Conservation (phyloP, 2,329 filamentous ascomycete genomes). For the Cordyceps javanica region DNA sequence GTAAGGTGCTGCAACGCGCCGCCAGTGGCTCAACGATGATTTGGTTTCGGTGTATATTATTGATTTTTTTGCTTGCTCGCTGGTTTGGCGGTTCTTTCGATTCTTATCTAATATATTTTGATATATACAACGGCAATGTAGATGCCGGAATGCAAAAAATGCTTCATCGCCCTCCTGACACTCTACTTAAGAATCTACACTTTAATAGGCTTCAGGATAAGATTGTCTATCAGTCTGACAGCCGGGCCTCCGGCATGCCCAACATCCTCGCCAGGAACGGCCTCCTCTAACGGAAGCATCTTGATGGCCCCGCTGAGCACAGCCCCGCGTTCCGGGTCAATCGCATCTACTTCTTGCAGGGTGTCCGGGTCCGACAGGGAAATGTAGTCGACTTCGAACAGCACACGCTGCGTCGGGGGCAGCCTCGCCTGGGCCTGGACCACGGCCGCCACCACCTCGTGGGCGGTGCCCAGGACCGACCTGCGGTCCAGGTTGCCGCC, state of each 20-base stretch:
- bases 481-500: conserved; percentile 47
- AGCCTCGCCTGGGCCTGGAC: conserved; percentile 57
- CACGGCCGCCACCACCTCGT: conserved; percentile 48
- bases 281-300: conserved; percentile 74
- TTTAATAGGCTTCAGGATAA: conserved; percentile 54
- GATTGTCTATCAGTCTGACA: conserved; percentile 91
- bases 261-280: conserved; percentile 64
- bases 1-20: conserved; percentile 23
- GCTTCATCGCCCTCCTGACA: not conserved
- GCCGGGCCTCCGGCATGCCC: conserved; percentile 65
- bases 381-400: conserved; percentile 85
- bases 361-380: conserved; percentile 81
- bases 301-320: conserved; percentile 87
- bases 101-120: not conserved
- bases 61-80: not conserved
- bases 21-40: not conserved
- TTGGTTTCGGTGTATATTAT: conserved; percentile 3
- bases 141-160: not conserved
- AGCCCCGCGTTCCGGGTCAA: conserved; percentile 67
- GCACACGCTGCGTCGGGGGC: conserved; percentile 53
- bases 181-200: not conserved
- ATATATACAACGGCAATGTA: conserved; percentile 5
- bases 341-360: conserved; percentile 67
- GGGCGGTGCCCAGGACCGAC: conserved; percentile 67
- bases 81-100: not conserved